phyloP scores from a whole-genome alignment of 2,329 filamentous ascomycete species.

The Cladorrhinum sp. region DNA sequence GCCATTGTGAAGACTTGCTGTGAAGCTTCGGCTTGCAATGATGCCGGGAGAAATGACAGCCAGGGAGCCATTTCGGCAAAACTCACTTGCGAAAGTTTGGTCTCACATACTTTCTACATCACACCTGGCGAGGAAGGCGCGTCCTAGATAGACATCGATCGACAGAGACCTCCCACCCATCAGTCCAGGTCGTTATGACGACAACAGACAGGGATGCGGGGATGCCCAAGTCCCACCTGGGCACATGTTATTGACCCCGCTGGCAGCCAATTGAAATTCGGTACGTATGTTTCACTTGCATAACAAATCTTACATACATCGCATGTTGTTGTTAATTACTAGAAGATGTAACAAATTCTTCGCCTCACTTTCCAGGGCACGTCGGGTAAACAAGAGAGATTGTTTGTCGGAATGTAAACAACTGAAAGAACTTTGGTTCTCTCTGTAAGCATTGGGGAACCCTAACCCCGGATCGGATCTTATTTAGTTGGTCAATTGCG shows the following conservation, averaged over 20 bases:
- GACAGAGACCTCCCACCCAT: neutral
- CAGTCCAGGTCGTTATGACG: neutral
- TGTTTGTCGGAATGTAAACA: too few relatives aligned
- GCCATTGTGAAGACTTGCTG: neutral
- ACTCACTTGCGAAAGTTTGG: conserved; percentile 4
- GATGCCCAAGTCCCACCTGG: neutral
- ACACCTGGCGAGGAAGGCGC: conserved; percentile 18
- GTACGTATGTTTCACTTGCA: neutral
- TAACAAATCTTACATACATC: neutral
- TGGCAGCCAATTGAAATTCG: neutral
- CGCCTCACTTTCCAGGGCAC: too few relatives aligned
- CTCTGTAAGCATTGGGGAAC: too few relatives aligned
- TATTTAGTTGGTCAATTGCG: neutral
- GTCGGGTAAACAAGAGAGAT: too few relatives aligned
- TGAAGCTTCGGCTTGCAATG: neutral
- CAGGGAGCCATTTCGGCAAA: neutral
- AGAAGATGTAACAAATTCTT: too few relatives aligned
- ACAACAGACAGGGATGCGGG: neutral
- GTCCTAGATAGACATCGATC: neutral
- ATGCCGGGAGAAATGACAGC: neutral
- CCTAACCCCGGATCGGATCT: neutral
- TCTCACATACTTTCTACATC: neutral
- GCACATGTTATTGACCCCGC: neutral
- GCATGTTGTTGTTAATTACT: too few relatives aligned
- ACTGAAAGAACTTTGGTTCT: too few relatives aligned